A percentile compares a stretch with the other conserved stretches of the same genome.
phyloP scores from a whole-genome alignment of 805 yeast species.

The Starmerella geochares region DNA sequence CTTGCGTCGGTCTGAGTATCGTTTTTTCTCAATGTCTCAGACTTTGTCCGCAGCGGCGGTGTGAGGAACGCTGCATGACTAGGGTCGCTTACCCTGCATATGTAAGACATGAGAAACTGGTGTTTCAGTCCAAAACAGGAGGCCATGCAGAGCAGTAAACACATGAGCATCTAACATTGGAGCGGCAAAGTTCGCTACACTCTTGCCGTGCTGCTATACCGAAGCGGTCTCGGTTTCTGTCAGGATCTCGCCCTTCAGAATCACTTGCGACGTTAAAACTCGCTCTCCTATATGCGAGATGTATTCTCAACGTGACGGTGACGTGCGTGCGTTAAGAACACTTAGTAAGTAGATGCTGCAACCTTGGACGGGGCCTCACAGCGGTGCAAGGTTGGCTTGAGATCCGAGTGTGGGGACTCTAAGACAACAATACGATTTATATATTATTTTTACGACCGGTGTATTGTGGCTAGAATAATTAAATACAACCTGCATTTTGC shows the following conservation, averaged over 20 bases:
- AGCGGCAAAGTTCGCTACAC: no score
- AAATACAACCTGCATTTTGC: not conserved
- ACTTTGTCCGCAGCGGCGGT: not conserved
- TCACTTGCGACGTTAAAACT: no score
- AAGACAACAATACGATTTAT: not conserved
- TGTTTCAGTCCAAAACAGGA: not conserved
- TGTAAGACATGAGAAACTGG: not conserved
- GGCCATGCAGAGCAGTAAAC: not conserved
- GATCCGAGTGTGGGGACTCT: not conserved
- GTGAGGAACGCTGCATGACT: not conserved
- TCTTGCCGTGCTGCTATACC: no score
- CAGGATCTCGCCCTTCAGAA: no score
- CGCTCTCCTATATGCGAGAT: no score
- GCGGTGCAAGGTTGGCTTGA: not conserved
- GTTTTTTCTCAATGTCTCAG: not conserved
- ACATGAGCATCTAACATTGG: no score
- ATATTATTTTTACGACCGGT: not conserved
- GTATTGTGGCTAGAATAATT: not conserved
- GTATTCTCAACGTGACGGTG: not conserved
- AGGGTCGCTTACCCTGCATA: not conserved
- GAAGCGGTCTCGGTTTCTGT: no score
- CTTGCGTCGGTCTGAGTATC: constrained; percentile 7
- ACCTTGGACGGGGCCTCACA: not conserved
- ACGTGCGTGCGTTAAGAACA: not conserved
- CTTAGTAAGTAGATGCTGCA: not conserved